A percentile compares a stretch with the other conserved stretches of the same genome.
Conservation (phyloP, 495 filamentous ascomycete genomes). For the Trichocladium uniseriatum region DNA sequence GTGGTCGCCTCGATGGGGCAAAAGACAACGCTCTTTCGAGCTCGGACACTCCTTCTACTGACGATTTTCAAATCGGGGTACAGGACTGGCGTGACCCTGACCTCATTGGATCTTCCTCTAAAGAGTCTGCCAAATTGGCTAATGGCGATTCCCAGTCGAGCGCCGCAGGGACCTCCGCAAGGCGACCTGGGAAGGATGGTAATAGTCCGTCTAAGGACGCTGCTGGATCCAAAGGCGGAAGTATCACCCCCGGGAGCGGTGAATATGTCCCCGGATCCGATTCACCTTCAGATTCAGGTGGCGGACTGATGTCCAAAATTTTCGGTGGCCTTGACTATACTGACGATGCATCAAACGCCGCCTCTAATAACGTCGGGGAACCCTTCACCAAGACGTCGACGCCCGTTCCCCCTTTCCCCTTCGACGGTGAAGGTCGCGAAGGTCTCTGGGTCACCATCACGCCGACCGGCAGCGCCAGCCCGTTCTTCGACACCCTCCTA, state of each 20-base stretch:
- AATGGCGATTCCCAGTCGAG: constrained; percentile 5
- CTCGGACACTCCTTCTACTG: constrained; percentile 32
- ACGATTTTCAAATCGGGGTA: constrained; percentile 82
- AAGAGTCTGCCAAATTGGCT: background rate
- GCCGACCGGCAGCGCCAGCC: constrained; percentile 80
- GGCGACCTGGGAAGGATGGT: no score
- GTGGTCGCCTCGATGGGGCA: constrained; percentile 70
- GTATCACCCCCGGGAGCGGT: no score
- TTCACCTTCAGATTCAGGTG: constrained; percentile 15
- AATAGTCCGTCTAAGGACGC: no score
- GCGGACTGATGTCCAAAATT: constrained; percentile 35
- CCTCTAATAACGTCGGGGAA: background rate
- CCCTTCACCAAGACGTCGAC: background rate
- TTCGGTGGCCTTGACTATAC: constrained; percentile 38
- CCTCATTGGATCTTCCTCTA: constrained; percentile 38
- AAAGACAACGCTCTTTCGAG: constrained; percentile 18
- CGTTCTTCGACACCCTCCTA: constrained; percentile 91
- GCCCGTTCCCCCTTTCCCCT: constrained; percentile 15
- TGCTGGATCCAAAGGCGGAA: no score
- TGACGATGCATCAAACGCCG: constrained; percentile 19
- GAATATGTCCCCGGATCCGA: no score
- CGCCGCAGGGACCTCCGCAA: constrained; percentile 1
- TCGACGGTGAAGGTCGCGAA: constrained; percentile 46
- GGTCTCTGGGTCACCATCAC: constrained; percentile 95
- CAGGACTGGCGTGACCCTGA: constrained; percentile 91